A percentile compares a stretch with the other conserved stretches of the same genome.
These are phyloP conservation scores for Parietichytrium sp. DNA, from an alignment of 108 stramenopile genomes.

Conservation along the genomic window DNA sequence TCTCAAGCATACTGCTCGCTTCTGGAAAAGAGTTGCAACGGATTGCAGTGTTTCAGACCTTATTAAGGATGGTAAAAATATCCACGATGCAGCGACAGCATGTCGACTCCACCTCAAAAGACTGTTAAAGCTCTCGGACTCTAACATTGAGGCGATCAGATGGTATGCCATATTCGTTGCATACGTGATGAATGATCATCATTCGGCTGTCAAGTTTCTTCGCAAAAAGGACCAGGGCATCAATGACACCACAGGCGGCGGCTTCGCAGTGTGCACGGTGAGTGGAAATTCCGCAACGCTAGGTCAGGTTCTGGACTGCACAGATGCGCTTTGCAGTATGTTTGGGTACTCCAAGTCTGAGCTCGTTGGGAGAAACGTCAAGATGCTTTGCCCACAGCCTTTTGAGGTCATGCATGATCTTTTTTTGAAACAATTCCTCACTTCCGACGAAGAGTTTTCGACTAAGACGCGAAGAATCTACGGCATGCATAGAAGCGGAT, in stretches of 20 bases:
- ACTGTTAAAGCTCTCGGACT: slow-evolving; percentile 3
- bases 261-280: slow-evolving; percentile 11
- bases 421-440: slow-evolving; percentile 18
- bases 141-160: not conserved
- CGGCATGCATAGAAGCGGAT: slow-evolving; percentile 22
- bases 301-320: slow-evolving; percentile 17
- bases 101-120: not conserved
- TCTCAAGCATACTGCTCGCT: not conserved
- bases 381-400: not conserved
- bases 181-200: slow-evolving; percentile 29
- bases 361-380: not conserved
- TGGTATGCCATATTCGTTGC: not conserved
- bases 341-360: slow-evolving; percentile 25
- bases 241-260: too few species aligned
- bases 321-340: slow-evolving; percentile 12
- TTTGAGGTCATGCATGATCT: slow-evolving; percentile 16
- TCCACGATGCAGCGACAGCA: not conserved
- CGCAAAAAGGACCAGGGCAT: not conserved
- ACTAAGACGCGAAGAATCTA: slow-evolving; percentile 25
- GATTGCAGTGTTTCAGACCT: not conserved
- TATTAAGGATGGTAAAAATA: not conserved
- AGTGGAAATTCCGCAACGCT: slow-evolving; percentile 4
- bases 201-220: not conserved
- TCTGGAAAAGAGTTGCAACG: slow-evolving; percentile 8
- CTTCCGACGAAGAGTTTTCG: slow-evolving; percentile 10